Conservation (phyloP, 2,329 filamentous ascomycete genomes). For the Apiospora pterosperma region DNA sequence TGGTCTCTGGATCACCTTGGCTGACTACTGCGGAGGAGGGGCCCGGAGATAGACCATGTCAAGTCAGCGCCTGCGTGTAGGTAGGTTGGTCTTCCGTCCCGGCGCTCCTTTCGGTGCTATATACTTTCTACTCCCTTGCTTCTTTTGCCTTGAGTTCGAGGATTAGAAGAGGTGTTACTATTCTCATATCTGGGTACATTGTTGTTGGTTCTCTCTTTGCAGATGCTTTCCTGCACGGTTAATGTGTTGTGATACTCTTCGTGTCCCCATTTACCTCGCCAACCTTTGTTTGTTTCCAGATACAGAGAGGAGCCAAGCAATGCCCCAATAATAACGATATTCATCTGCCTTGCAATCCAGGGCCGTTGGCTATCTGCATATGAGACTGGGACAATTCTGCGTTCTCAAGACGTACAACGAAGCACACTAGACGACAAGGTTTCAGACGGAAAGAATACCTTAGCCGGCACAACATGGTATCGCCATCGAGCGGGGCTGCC, state of each 20-base stretch:
- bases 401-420: neutral
- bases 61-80: neutral
- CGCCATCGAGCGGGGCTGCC: conserved; percentile 5
- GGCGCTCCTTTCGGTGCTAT: neutral
- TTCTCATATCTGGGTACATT: neutral
- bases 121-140: neutral
- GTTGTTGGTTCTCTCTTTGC: neutral
- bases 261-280: neutral
- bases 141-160: neutral
- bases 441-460: neutral
- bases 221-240: conserved; percentile 1
- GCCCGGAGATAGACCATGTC: neutral
- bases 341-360: neutral
- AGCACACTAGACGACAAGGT: neutral
- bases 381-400: neutral
- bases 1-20: neutral
- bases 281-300: neutral
- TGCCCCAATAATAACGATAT: neutral
- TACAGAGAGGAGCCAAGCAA: neutral
- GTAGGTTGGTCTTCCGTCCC: neutral
- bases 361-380: neutral
- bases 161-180: neutral
- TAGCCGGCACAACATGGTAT: neutral
- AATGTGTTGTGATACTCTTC: neutral
- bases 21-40: conserved; percentile 1